phyloP scores from a whole-genome alignment of 2,329 filamentous ascomycete species.

The Paecilomyces niveus region DNA sequence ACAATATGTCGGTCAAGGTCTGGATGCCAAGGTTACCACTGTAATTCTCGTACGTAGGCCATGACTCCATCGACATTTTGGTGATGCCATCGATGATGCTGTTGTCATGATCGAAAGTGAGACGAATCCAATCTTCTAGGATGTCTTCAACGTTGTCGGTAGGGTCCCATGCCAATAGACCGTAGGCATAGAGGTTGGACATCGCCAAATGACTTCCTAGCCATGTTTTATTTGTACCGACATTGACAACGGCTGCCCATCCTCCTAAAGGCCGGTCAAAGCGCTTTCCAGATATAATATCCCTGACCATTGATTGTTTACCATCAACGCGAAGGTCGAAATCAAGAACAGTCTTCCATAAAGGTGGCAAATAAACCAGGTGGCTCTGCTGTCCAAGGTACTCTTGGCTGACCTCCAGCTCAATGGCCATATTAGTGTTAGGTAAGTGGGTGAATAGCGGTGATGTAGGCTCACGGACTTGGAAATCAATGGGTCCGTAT shows the following conservation, averaged over 20 bases:
- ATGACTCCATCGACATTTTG: constrained; percentile 59
- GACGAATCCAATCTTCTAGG: constrained; percentile 58
- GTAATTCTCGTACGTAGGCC: constrained; percentile 66
- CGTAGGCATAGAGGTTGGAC: constrained; percentile 66
- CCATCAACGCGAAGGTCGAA: constrained; percentile 59
- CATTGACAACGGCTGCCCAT: constrained; percentile 61
- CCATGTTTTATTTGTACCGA: constrained; percentile 61
- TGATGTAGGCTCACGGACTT: constrained; percentile 60
- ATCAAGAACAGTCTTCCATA: constrained; percentile 62
- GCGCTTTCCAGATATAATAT: constrained; percentile 55
- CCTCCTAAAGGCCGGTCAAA: constrained; percentile 54
- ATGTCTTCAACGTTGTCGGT: constrained; percentile 41
- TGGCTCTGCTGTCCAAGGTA: constrained; percentile 66
- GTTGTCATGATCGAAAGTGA: constrained; percentile 55
- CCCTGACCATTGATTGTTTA: constrained; percentile 48
- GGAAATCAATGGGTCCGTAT: constrained; percentile 68
- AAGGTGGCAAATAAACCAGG: constrained; percentile 58
- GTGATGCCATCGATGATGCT: constrained; percentile 54
- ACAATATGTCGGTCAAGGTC: constrained; percentile 61
- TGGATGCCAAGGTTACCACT: constrained; percentile 64
- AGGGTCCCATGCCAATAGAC: constrained; percentile 60
- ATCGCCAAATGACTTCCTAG: constrained; percentile 62
- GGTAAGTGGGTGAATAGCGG: constrained; percentile 54
- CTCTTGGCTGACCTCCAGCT: constrained; percentile 62
- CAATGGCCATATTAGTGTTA: constrained; percentile 49